These are phyloP conservation scores for Fusarium tjaetaba DNA, from an alignment of 2,329 filamentous ascomycete species.

Conservation along the genomic window DNA sequence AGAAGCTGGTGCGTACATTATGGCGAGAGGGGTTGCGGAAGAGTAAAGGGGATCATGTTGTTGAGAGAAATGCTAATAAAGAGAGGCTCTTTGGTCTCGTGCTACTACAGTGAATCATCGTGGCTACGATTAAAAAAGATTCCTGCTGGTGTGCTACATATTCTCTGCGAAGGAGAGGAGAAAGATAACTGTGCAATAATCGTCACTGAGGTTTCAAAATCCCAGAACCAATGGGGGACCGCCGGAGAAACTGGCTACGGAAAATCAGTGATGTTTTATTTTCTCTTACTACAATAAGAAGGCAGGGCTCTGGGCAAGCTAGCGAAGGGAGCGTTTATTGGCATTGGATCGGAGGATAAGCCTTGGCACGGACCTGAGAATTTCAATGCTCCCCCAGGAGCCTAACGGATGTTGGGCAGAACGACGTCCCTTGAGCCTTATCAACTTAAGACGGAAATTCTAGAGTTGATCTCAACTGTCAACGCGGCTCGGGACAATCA, in stretches of 20 bases:
- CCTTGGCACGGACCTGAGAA: neutral
- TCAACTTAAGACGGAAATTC: neutral
- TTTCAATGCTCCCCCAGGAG: neutral
- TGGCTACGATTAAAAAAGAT: neutral
- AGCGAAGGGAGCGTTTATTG: neutral
- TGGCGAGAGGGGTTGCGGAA: neutral
- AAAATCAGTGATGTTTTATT: neutral
- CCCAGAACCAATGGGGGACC: fast-evolving
- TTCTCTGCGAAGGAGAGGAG: fast-evolving
- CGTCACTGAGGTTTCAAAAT: neutral
- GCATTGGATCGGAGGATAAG: neutral
- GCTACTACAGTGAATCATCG: slow-evolving; percentile 14
- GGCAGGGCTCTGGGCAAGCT: neutral
- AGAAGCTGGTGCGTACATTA: neutral
- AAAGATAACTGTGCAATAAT: fast-evolving
- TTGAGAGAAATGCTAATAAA: fast-evolving
- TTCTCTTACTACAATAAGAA: neutral
- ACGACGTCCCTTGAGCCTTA: too few species aligned
- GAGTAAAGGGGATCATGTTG: neutral
- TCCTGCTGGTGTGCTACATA: too few species aligned
- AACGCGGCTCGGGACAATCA: fast-evolving
- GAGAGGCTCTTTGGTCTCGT: fast-evolving
- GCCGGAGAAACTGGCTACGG: neutral
- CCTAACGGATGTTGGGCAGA: neutral
- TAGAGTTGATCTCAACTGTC: neutral